phyloP scores from a whole-genome alignment of 202 grass and related monocot genomes.

The Panicum hallii region DNA sequence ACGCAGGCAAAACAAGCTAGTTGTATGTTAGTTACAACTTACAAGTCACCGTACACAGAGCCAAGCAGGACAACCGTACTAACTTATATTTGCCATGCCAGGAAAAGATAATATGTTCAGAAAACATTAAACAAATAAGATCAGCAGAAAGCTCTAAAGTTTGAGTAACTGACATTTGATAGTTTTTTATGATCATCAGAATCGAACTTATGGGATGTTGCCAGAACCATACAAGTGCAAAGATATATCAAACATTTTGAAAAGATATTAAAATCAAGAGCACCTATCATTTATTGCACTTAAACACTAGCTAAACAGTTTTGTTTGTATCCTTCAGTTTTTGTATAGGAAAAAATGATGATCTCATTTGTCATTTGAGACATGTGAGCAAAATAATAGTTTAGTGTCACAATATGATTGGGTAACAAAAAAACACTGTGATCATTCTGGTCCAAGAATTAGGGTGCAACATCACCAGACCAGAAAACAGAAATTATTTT shows the following conservation, averaged over 20 bases:
- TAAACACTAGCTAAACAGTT: neutral
- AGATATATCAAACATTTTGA: neutral
- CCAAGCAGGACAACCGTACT: neutral
- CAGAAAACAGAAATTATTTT: constrained; percentile 8
- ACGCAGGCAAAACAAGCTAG: neutral
- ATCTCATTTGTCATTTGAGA: neutral
- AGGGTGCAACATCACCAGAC: neutral
- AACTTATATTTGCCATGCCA: neutral
- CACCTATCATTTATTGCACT: neutral
- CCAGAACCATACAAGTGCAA: neutral
- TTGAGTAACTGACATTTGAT: neutral
- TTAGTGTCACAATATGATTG: neutral
- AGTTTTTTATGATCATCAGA: neutral
- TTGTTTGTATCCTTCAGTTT: too few species aligned
- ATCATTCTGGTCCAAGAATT: constrained; percentile 7
- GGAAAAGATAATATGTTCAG: neutral
- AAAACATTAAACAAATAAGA: neutral
- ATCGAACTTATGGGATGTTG: neutral
- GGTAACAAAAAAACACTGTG: neutral
- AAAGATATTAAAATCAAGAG: neutral
- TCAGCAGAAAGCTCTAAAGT: neutral
- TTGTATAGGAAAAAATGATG: too few species aligned
- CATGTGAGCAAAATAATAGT: neutral
- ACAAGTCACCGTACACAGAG: neutral
- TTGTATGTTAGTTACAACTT: neutral